These are phyloP conservation scores for Psilocybe cyanescens DNA, from an alignment of 768 basidiomycete genomes.

Conservation along the genomic window DNA sequence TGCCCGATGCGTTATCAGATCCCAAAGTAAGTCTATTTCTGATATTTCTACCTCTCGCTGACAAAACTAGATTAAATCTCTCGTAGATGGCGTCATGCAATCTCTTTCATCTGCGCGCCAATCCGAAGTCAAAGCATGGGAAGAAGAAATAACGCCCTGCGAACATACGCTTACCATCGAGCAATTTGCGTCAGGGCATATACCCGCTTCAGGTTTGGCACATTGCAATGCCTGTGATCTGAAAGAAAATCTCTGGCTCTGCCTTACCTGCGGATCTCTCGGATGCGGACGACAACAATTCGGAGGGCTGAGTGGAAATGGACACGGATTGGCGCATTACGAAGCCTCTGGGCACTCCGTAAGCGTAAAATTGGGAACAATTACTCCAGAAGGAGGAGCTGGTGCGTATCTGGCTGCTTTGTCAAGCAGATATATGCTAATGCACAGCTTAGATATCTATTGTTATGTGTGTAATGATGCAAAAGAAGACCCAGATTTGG, in stretches of 20 bases:
- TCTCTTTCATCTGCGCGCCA: constrained; percentile 90
- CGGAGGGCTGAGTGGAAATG: constrained; percentile 83
- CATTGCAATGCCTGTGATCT: constrained; percentile 85
- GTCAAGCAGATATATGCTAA: neutral
- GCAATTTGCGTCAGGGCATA: constrained; percentile 47
- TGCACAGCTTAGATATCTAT: constrained; percentile 71
- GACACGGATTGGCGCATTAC: constrained; percentile 86
- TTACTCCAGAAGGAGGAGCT: constrained; percentile 91
- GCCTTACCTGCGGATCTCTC: constrained; percentile 86
- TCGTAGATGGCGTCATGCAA: constrained; percentile 73
- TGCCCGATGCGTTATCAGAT: constrained; percentile 41
- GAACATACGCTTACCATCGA: constrained; percentile 68
- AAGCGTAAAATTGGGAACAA: constrained; percentile 94
- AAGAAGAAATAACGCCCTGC: constrained; percentile 90
- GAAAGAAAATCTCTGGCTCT: constrained; percentile 94
- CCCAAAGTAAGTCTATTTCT: constrained; percentile 30
- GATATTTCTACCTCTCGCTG: neutral
- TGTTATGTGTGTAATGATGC: constrained; percentile 93
- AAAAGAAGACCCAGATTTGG: constrained; percentile 75
- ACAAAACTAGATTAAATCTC: constrained; percentile 46
- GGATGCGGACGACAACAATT: constrained; percentile 89
- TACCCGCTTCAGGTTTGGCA: constrained; percentile 67
- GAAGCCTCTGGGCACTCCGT: constrained; percentile 73
- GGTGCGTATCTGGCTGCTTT: constrained; percentile 48
- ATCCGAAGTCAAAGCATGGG: constrained; percentile 97